Base-by-base conservation (phyloP, 169 alveolate genomes). In the Amoebophrya sp. region DNA sequence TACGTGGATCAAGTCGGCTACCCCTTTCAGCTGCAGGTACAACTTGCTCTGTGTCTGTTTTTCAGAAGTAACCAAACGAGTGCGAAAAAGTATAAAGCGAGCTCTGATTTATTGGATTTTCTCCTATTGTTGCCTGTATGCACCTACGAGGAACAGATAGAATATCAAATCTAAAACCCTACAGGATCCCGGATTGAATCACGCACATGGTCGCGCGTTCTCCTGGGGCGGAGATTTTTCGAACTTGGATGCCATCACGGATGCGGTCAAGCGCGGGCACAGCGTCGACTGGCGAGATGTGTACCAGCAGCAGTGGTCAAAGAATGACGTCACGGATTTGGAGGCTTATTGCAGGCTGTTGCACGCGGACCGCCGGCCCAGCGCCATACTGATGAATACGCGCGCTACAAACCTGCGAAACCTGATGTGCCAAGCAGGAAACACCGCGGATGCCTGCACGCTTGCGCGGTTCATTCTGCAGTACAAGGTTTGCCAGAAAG, bases 1-100 rank as follows among this genome's bases (percentile, higher is more conserved):
- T 66, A 66, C 35, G 83, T 66, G 83, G 83, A 66, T 25, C 83
- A 66, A n/a, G 83, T 66, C 2, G 35, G 35, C 83, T 66, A 25
- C 83, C 83, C 83, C 10, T 66, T 66, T 25, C 83, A 66, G 83
- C 35, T 66, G 83, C 83, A 41, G 54, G 83, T n/a, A n/a, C 1
- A 7, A 66, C 2, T 66, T 66, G 12, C 66, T 47, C 66, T n/a
- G n/a, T n/a, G n/a, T n/a, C n/a, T n/a, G n/a, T n/a, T n/a, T n/a
- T n/a, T n/a, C n/a, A n/a, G n/a, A n/a, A n/a, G n/a, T n/a, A n/a
- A n/a, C n/a, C n/a, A n/a, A n/a, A n/a, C n/a, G n/a, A n/a, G n/a
- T n/a, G n/a, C n/a, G n/a, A n/a, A n/a, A n/a, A n/a, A n/a, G n/a
- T n/a, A n/a, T n/a, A n/a, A n/a, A n/a, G n/a, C n/a, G n/a, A n/a